phyloP scores from a whole-genome alignment of 1,284 basidiomycete species.

The Marasmius tenuissimus region DNA sequence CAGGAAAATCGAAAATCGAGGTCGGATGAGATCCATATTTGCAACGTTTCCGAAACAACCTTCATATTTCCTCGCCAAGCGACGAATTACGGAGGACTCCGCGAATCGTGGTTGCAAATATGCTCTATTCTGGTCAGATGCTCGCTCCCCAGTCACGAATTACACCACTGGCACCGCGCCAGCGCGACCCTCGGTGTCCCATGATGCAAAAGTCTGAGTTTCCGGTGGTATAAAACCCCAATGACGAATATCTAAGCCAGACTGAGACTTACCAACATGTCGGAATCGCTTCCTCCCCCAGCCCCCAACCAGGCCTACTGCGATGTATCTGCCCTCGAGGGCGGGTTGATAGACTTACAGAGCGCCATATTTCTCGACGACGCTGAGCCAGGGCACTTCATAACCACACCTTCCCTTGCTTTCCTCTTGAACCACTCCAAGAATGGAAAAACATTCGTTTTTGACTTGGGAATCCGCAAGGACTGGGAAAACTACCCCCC shows the following conservation, averaged over 20 bases:
- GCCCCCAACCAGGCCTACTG: conserved; percentile 40
- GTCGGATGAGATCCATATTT: no score
- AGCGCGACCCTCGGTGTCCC: no score
- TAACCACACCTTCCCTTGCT: conserved; percentile 40
- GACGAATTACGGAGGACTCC: no score
- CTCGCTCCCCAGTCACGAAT: no score
- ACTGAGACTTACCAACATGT: background rate
- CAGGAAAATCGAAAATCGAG: no score
- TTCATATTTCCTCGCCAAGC: no score
- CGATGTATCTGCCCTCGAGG: conserved; percentile 50
- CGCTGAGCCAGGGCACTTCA: conserved; percentile 24
- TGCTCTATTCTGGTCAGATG: no score
- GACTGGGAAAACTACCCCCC: conserved; percentile 46
- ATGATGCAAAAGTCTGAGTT: background rate
- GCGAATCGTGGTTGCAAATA: no score
- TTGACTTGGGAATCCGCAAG: conserved; percentile 53
- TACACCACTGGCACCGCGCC: no score
- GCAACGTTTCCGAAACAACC: no score
- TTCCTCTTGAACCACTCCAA: conserved; percentile 50
- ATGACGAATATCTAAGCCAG: background rate
- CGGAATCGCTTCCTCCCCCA: conserved; percentile 18
- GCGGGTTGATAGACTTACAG: conserved; percentile 38
- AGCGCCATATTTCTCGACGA: conserved; percentile 37
- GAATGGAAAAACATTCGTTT: conserved; percentile 40
- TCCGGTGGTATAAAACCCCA: background rate